phyloP scores from a whole-genome alignment of 257 asterid species.

The Solanum corneliomulleri region DNA sequence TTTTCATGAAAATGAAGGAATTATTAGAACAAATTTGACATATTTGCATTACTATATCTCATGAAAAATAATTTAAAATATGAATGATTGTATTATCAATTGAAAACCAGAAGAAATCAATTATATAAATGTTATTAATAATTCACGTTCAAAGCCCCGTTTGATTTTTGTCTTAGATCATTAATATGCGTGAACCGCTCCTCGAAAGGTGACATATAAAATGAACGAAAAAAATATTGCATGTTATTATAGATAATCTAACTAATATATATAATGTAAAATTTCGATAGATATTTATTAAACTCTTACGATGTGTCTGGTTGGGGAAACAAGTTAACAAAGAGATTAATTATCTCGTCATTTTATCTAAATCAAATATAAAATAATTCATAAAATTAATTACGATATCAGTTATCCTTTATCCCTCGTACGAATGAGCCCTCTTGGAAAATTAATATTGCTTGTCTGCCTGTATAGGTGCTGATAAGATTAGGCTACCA shows the following conservation, averaged over 20 bases:
- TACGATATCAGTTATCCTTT: accelerated
- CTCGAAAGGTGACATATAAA: too few species aligned
- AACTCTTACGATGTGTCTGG: accelerated
- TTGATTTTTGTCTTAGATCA: too few species aligned
- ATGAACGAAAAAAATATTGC: too few species aligned
- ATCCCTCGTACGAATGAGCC: accelerated
- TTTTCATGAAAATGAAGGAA: too few species aligned
- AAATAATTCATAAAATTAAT: accelerated
- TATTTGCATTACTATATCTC: too few species aligned
- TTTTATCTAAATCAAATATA: accelerated
- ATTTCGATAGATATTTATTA: accelerated
- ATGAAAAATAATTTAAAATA: too few species aligned
- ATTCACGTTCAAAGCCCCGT: too few species aligned
- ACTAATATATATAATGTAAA: background rate
- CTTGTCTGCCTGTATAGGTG: background rate
- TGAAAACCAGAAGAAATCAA: too few species aligned
- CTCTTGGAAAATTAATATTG: background rate
- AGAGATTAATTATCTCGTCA: accelerated
- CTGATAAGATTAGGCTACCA: conserved; percentile 69
- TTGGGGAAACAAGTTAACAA: background rate
- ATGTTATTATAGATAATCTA: background rate
- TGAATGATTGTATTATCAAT: too few species aligned
- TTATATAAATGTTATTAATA: too few species aligned
- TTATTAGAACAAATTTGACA: too few species aligned
- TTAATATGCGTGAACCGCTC: too few species aligned